Percentiles rank a stretch among this genome's conserved stretches.
These are phyloP conservation scores for Rhodofomes roseus DNA, from an alignment of 1,284 basidiomycete genomes.

Conservation along the genomic window DNA sequence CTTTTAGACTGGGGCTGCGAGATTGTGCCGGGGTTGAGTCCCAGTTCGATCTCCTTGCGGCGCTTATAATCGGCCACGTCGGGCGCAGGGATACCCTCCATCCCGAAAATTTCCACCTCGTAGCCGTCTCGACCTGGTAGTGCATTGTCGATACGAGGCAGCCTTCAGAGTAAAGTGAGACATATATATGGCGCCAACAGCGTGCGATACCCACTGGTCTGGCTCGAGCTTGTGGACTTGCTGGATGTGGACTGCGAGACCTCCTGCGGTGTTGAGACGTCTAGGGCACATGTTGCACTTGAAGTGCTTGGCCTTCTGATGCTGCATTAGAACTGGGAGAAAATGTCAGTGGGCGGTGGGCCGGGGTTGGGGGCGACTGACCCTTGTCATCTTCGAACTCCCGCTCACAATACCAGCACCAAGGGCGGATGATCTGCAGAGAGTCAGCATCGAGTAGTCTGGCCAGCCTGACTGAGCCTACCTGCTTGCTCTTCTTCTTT, in stretches of 20 bases:
- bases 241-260: constrained; percentile 97
- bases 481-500: constrained; percentile 83
- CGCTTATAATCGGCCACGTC: constrained; percentile 95
- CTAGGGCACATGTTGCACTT: constrained; percentile 96
- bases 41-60: constrained; percentile 88
- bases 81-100: constrained; percentile 96
- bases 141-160: constrained; percentile 91
- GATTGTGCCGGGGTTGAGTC: constrained; percentile 77
- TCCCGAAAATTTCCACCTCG: constrained; percentile 98
- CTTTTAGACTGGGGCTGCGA: constrained; percentile 77
- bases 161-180: constrained; percentile 33
- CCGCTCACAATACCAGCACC: constrained; percentile 99
- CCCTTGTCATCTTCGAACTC: constrained; percentile 98
- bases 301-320: constrained; percentile 99
- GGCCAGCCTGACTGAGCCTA: constrained; percentile 19
- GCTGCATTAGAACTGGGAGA: constrained; percentile 86
- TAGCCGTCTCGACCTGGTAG: constrained; percentile 95
- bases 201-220: constrained; percentile 68
- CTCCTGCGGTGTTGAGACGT: constrained; percentile 94
- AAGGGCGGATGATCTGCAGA: constrained; percentile 77
- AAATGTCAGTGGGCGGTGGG: constrained; percentile 2
- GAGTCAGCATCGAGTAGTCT: background rate
- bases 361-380: constrained; percentile 25
- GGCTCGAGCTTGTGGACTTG: constrained; percentile 98
- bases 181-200: constrained; percentile 1